Conservation (phyloP, 768 basidiomycete species). For the Phlebiopsis flavidoalba region DNA sequence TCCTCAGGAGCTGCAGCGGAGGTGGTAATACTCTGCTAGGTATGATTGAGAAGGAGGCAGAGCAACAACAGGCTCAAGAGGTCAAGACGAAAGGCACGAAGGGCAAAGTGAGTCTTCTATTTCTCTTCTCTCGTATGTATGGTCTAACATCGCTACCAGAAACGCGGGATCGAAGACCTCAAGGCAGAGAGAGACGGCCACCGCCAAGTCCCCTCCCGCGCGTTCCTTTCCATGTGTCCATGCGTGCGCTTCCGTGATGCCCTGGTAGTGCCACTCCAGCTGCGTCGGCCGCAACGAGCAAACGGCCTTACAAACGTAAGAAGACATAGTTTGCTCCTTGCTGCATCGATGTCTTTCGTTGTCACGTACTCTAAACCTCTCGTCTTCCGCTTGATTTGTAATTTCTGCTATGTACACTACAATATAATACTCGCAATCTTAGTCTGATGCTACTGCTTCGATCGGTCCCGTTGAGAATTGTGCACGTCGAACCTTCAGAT, state of each 20-base stretch:
- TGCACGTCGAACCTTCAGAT: no score
- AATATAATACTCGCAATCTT: neutral
- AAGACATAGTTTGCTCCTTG: slow-evolving; percentile 38
- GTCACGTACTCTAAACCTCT: neutral
- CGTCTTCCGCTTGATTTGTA: slow-evolving; percentile 3
- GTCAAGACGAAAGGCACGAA: slow-evolving; percentile 49
- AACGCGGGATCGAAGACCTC: slow-evolving; percentile 69
- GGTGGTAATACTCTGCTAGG: slow-evolving; percentile 83
- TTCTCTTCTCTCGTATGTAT: slow-evolving; percentile 12
- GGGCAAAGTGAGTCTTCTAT: slow-evolving; percentile 42
- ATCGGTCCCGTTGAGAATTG: neutral
- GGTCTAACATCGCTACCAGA: slow-evolving; percentile 31
- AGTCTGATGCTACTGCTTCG: neutral
- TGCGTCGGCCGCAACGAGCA: slow-evolving; percentile 35
- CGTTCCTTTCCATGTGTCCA: no score
- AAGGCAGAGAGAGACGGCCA: slow-evolving; percentile 39
- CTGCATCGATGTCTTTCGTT: neutral
- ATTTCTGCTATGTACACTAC: neutral
- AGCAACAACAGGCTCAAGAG: slow-evolving; percentile 60
- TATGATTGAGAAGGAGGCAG: slow-evolving; percentile 92
- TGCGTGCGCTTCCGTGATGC: no score
- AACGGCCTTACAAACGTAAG: slow-evolving; percentile 64
- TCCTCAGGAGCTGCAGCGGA: slow-evolving; percentile 79
- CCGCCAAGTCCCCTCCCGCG: slow-evolving; percentile 39
- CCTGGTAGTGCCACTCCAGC: slow-evolving; percentile 38